A percentile compares a stretch with the other conserved stretches of the same genome.
These are phyloP conservation scores for Populus alba DNA, from an alignment of 345 rosid species.

Conservation along the genomic window DNA sequence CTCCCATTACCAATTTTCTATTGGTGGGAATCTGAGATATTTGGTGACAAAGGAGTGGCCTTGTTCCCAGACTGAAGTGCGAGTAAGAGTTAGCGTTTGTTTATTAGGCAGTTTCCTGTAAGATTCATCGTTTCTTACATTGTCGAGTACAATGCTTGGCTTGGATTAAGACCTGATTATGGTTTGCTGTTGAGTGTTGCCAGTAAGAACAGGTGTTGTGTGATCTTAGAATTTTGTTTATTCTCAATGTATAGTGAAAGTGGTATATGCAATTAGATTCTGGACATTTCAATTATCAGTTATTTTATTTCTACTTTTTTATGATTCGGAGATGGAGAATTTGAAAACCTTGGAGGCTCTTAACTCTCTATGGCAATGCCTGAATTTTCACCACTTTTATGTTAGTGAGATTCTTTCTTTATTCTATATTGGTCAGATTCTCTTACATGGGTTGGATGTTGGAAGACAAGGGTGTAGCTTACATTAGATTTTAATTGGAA, in stretches of 20 bases:
- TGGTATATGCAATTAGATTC: too few relatives aligned
- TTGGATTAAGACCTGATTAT: too few relatives aligned
- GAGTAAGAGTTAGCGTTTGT: background rate
- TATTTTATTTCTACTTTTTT: too few relatives aligned
- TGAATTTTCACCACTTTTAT: background rate
- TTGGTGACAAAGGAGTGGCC: background rate
- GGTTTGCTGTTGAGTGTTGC: background rate
- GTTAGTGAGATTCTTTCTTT: background rate
- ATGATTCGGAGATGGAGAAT: too few relatives aligned
- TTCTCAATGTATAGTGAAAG: background rate
- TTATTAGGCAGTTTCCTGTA: too few relatives aligned
- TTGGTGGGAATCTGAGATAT: too few relatives aligned
- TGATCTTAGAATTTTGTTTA: too few relatives aligned
- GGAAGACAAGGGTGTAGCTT: slow-evolving; percentile 17
- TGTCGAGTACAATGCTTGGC: background rate
- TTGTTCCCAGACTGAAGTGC: too few relatives aligned
- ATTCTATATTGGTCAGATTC: background rate
- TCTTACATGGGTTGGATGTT: background rate
- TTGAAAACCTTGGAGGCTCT: too few relatives aligned
- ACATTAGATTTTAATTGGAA: slow-evolving; percentile 16
- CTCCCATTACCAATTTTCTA: too few relatives aligned
- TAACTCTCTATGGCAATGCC: background rate
- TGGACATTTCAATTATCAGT: too few relatives aligned
- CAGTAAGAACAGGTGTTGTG: too few relatives aligned
- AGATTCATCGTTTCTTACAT: background rate